Evolutionary conservation across 2,329 filamentous ascomycete species (phyloP), one percentile per base, ranked within the genome.

Genomic region (Zymoseptoria crescenta): DNA sequence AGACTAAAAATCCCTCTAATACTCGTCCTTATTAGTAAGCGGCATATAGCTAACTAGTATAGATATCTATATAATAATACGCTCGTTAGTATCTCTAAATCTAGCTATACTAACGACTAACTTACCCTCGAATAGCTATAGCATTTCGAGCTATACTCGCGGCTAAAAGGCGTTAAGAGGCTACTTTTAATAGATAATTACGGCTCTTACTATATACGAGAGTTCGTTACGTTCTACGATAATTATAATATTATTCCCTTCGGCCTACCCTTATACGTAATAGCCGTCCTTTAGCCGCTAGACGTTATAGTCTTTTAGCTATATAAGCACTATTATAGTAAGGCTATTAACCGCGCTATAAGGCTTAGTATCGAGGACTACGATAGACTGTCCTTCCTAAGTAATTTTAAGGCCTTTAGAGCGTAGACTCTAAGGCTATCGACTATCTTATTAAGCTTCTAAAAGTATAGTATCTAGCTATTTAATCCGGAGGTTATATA

Each of bases 271-370:
- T 52, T 57, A 21, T 57, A 64, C 56, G 28, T 55, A 13, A 60
- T 50, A 49, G 54, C 62, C 45, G 20, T 60, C n/a, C 20, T 60
- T 10, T 35, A 60, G 50, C 58, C 58, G 8, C 51, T 60, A 21
- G 55, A 60, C 57, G 62, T 66, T 8, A 58, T 49, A 28, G 29
- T 62, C 3, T 66, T 66, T 52, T 59, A 65, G 53, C 63, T 57
- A 8, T 62, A 62, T 51, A 66, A 66, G 53, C 61, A 65, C 48
- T 65, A 54, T 49, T 61, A 65, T 57, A 24, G 30, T 4, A 50
- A 58, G 35, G 64, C 59, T 9, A 53, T 66, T 52, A 55, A 63
- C 19, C 24, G 28, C 16, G 56, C 61, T 7, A 55, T 54, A 20
- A 57, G 59, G 19, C 56, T 20, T 20, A 61, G 63, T 16, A 57